Evolutionary conservation across 1,284 basidiomycete species (phyloP).

Genomic region (Trichosporon sp.): DNA sequence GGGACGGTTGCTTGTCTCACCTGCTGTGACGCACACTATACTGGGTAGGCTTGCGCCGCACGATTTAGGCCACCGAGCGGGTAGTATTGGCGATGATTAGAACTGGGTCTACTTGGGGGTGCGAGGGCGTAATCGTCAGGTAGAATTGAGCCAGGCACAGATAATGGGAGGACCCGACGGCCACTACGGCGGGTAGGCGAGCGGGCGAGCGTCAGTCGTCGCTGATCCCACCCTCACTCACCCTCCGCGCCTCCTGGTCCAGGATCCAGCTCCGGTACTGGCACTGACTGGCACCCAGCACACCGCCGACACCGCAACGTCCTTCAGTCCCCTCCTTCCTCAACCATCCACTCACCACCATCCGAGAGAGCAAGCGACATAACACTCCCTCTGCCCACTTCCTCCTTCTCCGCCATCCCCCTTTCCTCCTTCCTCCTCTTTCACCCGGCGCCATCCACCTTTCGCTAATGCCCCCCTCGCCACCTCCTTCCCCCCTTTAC

Average conservation of each 20-base stretch:
- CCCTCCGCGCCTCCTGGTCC: background rate
- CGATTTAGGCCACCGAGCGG: background rate
- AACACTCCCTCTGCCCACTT: background rate
- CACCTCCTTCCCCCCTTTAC: constrained; percentile 8
- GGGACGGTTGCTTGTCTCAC: background rate
- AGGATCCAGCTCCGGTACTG: background rate
- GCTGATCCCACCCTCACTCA: background rate
- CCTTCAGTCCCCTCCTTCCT: background rate
- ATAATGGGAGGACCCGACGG: background rate
- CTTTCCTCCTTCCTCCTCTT: background rate
- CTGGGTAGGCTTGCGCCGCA: background rate
- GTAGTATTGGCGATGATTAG: background rate
- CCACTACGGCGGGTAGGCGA: constrained; percentile 9
- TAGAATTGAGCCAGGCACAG: background rate
- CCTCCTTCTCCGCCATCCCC: background rate
- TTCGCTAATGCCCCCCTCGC: constrained; percentile 15
- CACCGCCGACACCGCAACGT: constrained; percentile 8
- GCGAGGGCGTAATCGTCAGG: background rate
- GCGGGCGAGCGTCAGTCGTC: background rate
- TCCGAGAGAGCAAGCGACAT: background rate
- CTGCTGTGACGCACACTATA: background rate
- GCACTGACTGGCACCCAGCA: background rate
- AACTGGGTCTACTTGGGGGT: background rate
- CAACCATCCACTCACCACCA: constrained; percentile 14
- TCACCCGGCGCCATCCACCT: background rate